A percentile compares a stretch with the other conserved stretches of the same genome.
Conservation (phyloP, 2,329 filamentous ascomycete genomes). For the Pyrenophora graminea region DNA sequence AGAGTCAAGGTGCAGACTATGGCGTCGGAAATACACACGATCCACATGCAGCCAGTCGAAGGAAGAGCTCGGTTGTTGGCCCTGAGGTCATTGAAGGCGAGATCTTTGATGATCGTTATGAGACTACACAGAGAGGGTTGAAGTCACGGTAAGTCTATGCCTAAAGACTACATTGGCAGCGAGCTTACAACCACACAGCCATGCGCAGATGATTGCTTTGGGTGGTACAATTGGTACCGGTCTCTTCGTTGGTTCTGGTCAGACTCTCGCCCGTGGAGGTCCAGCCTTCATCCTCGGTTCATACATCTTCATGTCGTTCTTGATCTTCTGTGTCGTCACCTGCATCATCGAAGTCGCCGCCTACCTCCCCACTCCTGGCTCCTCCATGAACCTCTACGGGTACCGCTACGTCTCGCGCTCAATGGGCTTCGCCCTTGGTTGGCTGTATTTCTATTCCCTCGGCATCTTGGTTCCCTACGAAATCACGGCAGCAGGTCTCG, state of each 20-base stretch:
- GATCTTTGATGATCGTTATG: conserved; percentile 41
- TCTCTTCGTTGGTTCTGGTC: conserved; percentile 63
- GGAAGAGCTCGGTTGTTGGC: conserved; percentile 29
- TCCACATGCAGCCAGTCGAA: conserved; percentile 11
- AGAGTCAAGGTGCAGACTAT: conserved; percentile 13
- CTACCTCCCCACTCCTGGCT: conserved; percentile 62
- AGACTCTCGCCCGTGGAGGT: conserved; percentile 50
- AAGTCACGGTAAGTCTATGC: conserved; percentile 37
- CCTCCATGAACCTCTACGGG: conserved; percentile 57
- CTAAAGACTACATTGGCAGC: conserved; percentile 22
- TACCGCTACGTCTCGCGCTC: conserved; percentile 64
- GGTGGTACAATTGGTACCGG: conserved; percentile 64
- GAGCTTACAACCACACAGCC: conserved; percentile 51
- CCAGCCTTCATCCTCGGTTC: conserved; percentile 37
- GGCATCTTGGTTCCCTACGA: conserved; percentile 42
- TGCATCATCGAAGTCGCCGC: conserved; percentile 55
- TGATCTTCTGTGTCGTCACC: conserved; percentile 32
- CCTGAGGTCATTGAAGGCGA: conserved; percentile 35
- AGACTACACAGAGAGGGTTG: conserved; percentile 47
- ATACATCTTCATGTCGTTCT: conserved; percentile 37
- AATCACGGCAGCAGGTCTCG: conserved; percentile 44
- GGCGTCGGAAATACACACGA: conserved; percentile 12
- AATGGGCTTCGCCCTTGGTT: conserved; percentile 48
- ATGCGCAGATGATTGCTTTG: conserved; percentile 64
- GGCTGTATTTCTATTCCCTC: conserved; percentile 38